These are phyloP conservation scores for Kalmusia sp. DNA, from an alignment of 2,329 filamentous ascomycete species.

Conservation along the genomic window DNA sequence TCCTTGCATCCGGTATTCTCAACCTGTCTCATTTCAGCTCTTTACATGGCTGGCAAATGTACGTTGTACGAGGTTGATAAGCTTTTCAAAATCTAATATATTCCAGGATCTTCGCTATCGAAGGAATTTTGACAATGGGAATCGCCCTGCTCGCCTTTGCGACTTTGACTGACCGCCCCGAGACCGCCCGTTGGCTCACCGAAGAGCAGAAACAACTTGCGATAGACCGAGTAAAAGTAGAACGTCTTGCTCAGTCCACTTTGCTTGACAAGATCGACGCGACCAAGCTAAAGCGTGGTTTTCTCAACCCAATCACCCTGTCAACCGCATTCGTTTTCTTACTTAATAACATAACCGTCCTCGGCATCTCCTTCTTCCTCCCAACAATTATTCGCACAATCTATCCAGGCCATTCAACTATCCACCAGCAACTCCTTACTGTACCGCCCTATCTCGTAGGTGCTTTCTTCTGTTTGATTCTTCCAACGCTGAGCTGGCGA, in stretches of 20 bases:
- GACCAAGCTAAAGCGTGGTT: constrained; percentile 65
- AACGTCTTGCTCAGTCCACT: constrained; percentile 64
- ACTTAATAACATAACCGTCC: constrained; percentile 71
- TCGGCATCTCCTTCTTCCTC: constrained; percentile 70
- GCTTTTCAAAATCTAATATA: too few relatives aligned
- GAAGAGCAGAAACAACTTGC: constrained; percentile 69
- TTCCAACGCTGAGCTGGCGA: constrained; percentile 66
- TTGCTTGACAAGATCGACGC: constrained; percentile 67
- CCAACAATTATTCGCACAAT: constrained; percentile 73
- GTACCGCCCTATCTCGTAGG: constrained; percentile 73
- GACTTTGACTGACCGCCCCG: constrained; percentile 70
- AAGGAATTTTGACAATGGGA: constrained; percentile 67
- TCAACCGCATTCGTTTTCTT: constrained; percentile 63
- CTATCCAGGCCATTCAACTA: constrained; percentile 61
- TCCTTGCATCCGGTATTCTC: constrained; percentile 66
- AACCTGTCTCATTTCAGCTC: constrained; percentile 63
- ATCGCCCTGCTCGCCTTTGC: constrained; percentile 65
- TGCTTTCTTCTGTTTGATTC: constrained; percentile 65
- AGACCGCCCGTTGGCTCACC: constrained; percentile 69
- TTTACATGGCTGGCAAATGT: constrained; percentile 67
- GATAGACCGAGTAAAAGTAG: constrained; percentile 68
- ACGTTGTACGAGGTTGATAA: too few relatives aligned
- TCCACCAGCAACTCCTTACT: constrained; percentile 70
- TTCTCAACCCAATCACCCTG: constrained; percentile 67
- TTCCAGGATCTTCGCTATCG: constrained; percentile 72